These are phyloP conservation scores for Colletotrichum higginsianum DNA, from an alignment of 2,329 filamentous ascomycete species.

Conservation along the genomic window DNA sequence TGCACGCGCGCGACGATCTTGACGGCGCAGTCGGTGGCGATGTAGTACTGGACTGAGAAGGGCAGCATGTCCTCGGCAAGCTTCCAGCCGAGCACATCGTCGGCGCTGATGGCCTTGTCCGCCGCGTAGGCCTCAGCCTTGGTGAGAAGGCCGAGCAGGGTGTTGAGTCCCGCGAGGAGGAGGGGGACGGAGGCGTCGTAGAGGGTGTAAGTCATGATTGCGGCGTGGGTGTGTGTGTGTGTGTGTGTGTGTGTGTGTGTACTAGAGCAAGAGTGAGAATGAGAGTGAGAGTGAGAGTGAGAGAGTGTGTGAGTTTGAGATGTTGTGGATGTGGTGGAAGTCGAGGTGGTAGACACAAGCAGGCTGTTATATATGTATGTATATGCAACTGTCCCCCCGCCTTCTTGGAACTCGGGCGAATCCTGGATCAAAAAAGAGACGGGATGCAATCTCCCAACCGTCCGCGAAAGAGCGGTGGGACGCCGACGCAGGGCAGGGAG, in stretches of 20 bases:
- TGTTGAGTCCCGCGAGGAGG: slow-evolving; percentile 36
- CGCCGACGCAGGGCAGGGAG: background rate
- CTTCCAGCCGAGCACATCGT: slow-evolving; percentile 29
- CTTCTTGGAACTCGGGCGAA: background rate
- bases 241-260: background rate
- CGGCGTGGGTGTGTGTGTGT: background rate
- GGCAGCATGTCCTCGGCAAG: slow-evolving; percentile 60
- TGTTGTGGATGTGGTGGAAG: background rate
- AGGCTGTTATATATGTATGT: slow-evolving; percentile 13
- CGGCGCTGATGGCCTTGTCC: slow-evolving; percentile 33
- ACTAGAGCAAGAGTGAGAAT: too few relatives aligned
- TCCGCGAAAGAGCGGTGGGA: slow-evolving; percentile 38
- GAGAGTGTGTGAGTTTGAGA: background rate
- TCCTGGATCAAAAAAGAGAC: background rate
- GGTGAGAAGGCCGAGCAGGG: slow-evolving; percentile 33
- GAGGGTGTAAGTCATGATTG: slow-evolving; percentile 35
- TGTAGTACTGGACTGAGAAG: slow-evolving; percentile 57
- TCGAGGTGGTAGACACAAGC: background rate
- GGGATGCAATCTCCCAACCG: slow-evolving; percentile 13
- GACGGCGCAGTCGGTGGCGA: slow-evolving; percentile 49
- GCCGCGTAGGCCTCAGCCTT: slow-evolving; percentile 33
- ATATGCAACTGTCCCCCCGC: background rate
- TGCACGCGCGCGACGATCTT: slow-evolving; percentile 53
- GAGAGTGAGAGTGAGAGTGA: too few relatives aligned
- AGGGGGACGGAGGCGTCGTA: slow-evolving; percentile 37